These are phyloP conservation scores for Candida labiduridarum DNA, from an alignment of 1,139 yeast species.

Conservation along the genomic window DNA sequence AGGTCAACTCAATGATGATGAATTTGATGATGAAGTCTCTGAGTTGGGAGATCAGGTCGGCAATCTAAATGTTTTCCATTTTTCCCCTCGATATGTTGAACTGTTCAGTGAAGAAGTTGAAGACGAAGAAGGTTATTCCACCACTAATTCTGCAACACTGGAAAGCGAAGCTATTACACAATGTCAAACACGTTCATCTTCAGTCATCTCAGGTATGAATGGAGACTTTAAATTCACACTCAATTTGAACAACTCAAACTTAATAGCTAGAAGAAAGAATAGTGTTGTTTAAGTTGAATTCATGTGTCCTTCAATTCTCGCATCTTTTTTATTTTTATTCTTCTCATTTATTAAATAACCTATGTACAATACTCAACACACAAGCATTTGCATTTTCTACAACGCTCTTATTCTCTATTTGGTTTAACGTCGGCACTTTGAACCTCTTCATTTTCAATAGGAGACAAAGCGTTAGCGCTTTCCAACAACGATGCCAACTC, in stretches of 20 bases:
- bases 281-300: constrained; percentile 13
- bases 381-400: constrained; percentile 1
- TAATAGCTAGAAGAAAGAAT: constrained; percentile 38
- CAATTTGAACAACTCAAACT: constrained; percentile 45
- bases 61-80: constrained; percentile 12
- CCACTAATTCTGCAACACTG: constrained; percentile 13
- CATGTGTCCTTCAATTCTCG: not conserved
- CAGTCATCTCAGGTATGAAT: constrained; percentile 41
- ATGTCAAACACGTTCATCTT: constrained; percentile 46
- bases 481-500: constrained; percentile 86
- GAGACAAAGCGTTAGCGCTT: constrained; percentile 74
- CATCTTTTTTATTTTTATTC: not conserved
- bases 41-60: constrained; percentile 22
- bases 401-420: constrained; percentile 11
- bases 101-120: constrained; percentile 2
- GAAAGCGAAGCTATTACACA: constrained; percentile 19
- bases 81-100: not conserved
- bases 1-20: constrained; percentile 24
- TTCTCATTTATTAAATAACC: constrained; percentile 1
- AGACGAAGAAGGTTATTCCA: constrained; percentile 21
- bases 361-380: constrained; percentile 2
- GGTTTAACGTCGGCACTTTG: constrained; percentile 43
- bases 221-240: constrained; percentile 48
- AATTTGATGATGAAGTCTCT: constrained; percentile 19
- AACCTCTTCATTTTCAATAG: constrained; percentile 59